Percentiles rank a stretch among this genome's conserved stretches.
phyloP scores from a whole-genome alignment of 345 rosid genomes.

The Populus deltoides region DNA sequence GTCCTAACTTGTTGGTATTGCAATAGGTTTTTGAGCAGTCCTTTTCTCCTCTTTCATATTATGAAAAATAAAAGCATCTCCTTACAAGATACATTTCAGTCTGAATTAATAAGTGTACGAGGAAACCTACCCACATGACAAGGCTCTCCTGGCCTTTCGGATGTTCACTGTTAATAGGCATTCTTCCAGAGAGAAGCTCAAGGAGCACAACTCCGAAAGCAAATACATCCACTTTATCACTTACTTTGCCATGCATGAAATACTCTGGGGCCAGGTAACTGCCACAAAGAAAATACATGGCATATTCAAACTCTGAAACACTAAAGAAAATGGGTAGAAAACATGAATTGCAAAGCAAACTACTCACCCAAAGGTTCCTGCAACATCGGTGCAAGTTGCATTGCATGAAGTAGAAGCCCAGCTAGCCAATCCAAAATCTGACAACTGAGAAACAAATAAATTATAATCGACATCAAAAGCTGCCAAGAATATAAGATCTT shows the following conservation, averaged over 20 bases:
- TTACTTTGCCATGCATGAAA: slow-evolving; percentile 88
- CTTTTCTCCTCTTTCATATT: not conserved
- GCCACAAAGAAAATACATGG: slow-evolving; percentile 24
- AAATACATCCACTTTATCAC: slow-evolving; percentile 89
- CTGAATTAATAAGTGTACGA: not conserved
- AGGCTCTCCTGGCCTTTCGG: slow-evolving; percentile 84
- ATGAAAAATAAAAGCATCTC: not conserved
- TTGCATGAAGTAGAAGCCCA: slow-evolving; percentile 48
- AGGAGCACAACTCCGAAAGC: slow-evolving; percentile 93
- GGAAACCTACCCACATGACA: slow-evolving; percentile 79
- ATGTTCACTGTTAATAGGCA: slow-evolving; percentile 59
- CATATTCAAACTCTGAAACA: not conserved
- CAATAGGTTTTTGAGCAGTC: not conserved
- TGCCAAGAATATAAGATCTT: not conserved
- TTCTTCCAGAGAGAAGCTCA: slow-evolving; percentile 88
- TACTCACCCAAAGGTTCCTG: slow-evolving; percentile 94
- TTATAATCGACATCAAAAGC: slow-evolving; percentile 20
- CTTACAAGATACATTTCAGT: not conserved
- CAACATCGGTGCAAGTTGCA: slow-evolving; percentile 54
- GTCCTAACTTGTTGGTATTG: not conserved
- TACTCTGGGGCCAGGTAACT: slow-evolving; percentile 99
- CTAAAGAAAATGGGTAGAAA: not conserved
- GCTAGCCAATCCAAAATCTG: slow-evolving; percentile 96
- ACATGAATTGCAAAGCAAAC: not conserved
- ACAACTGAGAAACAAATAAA: slow-evolving; percentile 52